Evolutionary conservation across 768 basidiomycete genomes (phyloP).

Genomic region (Lactarius hatsudake): DNA sequence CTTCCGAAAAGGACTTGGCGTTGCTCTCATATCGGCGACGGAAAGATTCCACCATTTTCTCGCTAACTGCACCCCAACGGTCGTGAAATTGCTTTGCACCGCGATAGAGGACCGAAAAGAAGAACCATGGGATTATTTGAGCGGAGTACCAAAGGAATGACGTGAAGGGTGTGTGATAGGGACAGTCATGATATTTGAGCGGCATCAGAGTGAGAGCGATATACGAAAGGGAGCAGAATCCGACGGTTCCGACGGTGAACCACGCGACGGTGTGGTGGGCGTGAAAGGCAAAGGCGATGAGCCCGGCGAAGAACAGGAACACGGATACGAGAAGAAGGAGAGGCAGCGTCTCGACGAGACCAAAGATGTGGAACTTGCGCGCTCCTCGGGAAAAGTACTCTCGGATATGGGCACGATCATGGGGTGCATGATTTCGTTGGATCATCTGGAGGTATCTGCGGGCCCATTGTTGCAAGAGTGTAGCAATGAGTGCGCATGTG

Average conservation of each 20-base stretch:
- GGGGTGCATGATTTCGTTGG: constrained; percentile 5
- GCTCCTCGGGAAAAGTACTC: constrained; percentile 7
- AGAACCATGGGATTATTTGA: not conserved
- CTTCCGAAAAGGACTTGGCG: not conserved
- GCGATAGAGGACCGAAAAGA: not conserved
- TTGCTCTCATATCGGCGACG: accelerated
- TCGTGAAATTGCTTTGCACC: not conserved
- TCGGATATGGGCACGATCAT: constrained; percentile 6
- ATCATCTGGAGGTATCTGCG: constrained; percentile 10
- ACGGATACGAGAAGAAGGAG: constrained; percentile 6
- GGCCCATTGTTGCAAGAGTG: constrained; percentile 15
- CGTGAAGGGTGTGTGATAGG: constrained; percentile 15
- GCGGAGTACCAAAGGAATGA: not conserved
- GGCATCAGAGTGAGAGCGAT: constrained; percentile 2
- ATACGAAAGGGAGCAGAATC: not conserved
- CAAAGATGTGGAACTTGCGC: not conserved
- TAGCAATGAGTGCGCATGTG: constrained; percentile 14
- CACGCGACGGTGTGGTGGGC: not conserved
- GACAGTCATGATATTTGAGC: not conserved
- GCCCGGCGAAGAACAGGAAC: constrained; percentile 20
- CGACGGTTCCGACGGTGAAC: not conserved
- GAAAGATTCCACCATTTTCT: not conserved
- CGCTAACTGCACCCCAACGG: not conserved
- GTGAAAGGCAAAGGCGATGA: constrained; percentile 1
- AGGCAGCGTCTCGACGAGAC: constrained; percentile 9